A percentile compares a stretch with the other conserved stretches of the same genome.
Evolutionary conservation across 2,329 filamentous ascomycete genomes (phyloP).

Genomic region (Ploettnerulaceae sp.): DNA sequence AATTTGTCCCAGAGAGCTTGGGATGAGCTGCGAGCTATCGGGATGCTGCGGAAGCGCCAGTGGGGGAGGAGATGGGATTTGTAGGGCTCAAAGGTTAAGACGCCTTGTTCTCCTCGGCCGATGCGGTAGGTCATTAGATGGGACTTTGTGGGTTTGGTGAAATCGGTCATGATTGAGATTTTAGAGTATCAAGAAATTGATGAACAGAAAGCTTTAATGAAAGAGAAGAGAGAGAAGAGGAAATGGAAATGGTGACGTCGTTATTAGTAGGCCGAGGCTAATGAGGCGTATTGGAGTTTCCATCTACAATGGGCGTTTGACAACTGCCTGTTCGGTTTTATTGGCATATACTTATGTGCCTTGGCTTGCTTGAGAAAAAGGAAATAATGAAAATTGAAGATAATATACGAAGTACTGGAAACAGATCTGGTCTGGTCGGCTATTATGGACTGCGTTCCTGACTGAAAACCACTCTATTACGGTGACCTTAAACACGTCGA

Average conservation of each 20-base stretch:
- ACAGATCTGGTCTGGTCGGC: no score
- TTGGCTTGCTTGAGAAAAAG: no score
- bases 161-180: slow-evolving; percentile 17
- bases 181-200: neutral
- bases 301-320: no score
- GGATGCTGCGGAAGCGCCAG: slow-evolving; percentile 53
- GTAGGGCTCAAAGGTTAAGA: slow-evolving; percentile 60
- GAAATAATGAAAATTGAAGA: no score
- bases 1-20: slow-evolving; percentile 46
- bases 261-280: no score
- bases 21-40: slow-evolving; percentile 48
- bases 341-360: no score
- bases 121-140: slow-evolving; percentile 51
- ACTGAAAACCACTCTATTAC: slow-evolving; percentile 31
- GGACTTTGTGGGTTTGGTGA: slow-evolving; percentile 23
- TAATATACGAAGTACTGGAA: neutral
- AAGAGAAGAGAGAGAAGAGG: neutral
- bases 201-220: neutral
- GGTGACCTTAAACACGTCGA: slow-evolving; percentile 14
- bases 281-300: no score
- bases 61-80: slow-evolving; percentile 54
- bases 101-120: slow-evolving; percentile 55
- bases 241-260: neutral
- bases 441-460: no score
- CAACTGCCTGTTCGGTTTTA: no score